Evolutionary conservation across 352 stramenopile genomes (phyloP).

Genomic region (Globisporangium okanoganense): DNA sequence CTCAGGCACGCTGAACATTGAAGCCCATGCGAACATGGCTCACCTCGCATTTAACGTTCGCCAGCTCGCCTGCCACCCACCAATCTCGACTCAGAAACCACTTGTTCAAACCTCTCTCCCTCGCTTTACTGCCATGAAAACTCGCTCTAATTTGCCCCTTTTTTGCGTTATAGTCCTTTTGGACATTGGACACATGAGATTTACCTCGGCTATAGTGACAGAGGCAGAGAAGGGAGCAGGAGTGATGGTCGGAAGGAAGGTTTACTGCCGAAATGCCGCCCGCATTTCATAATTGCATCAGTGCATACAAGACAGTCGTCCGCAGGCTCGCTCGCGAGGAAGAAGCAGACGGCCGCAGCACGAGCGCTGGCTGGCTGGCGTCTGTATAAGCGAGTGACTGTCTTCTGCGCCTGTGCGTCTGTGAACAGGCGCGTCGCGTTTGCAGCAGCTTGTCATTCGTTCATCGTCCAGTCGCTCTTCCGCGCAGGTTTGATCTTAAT

Average conservation of each 20-base stretch:
- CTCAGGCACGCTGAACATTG: not conserved
- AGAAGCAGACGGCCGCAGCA: not conserved
- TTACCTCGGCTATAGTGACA: not conserved
- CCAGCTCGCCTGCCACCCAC: not conserved
- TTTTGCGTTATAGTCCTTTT: not conserved
- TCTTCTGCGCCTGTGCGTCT: not conserved
- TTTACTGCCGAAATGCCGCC: not conserved
- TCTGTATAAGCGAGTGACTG: not conserved
- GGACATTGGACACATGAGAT: not conserved
- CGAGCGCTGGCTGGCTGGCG: not conserved
- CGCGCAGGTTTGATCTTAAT: no score
- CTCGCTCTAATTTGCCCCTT: not conserved
- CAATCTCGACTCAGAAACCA: not conserved
- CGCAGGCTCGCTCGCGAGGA: not conserved
- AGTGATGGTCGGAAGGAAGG: conserved; percentile 7
- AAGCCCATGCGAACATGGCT: not conserved
- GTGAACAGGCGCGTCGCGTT: not conserved
- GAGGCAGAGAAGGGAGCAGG: conserved; percentile 8
- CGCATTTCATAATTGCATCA: not conserved
- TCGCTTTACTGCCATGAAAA: not conserved
- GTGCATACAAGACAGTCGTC: not conserved
- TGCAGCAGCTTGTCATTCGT: no score
- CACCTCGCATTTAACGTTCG: not conserved
- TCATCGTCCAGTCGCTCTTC: no score
- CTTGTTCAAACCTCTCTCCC: not conserved